A percentile compares a stretch with the other conserved stretches of the same genome.
Evolutionary conservation across 352 stramenopile genomes (phyloP).

Genomic region (Globisporangium okanoganense): DNA sequence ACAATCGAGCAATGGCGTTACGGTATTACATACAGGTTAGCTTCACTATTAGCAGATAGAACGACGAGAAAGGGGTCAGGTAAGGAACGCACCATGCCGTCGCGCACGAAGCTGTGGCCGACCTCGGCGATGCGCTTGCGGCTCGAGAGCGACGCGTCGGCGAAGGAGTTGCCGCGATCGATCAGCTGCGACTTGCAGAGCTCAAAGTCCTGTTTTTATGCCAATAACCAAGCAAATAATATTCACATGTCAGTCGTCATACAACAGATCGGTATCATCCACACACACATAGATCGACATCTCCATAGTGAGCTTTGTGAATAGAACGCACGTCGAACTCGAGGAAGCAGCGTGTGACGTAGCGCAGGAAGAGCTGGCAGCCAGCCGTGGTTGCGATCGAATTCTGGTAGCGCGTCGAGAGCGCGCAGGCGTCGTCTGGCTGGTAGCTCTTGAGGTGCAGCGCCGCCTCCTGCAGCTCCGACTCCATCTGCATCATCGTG

Average conservation of each 20-base stretch:
- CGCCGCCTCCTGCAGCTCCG: conserved; percentile 87
- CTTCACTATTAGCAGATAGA: not conserved
- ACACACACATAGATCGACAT: conserved; percentile 3
- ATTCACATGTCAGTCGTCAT: not conserved
- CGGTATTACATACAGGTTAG: not conserved
- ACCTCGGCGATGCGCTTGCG: conserved; percentile 92
- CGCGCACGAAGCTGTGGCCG: conserved; percentile 93
- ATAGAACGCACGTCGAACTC: conserved; percentile 70
- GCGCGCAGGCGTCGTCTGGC: conserved; percentile 30
- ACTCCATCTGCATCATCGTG: conserved; percentile 96
- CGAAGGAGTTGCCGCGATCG: conserved; percentile 91
- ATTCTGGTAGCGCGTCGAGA: conserved; percentile 58
- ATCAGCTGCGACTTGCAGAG: conserved; percentile 89
- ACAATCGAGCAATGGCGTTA: not conserved
- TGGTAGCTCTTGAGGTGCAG: conserved; percentile 62
- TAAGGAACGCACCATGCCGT: conserved; percentile 71
- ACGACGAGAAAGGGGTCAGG: not conserved
- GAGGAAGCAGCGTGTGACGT: conserved; percentile 90
- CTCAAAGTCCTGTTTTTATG: conserved; percentile 79
- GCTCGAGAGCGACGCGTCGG: conserved; percentile 89
- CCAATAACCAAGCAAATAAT: not conserved
- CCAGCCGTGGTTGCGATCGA: conserved; percentile 89
- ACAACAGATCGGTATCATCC: not conserved
- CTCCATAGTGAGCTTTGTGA: not conserved
- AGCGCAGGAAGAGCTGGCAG: conserved; percentile 93